Conservation (phyloP, 176 grass and related monocot species). For the Aechmea fasciata region DNA sequence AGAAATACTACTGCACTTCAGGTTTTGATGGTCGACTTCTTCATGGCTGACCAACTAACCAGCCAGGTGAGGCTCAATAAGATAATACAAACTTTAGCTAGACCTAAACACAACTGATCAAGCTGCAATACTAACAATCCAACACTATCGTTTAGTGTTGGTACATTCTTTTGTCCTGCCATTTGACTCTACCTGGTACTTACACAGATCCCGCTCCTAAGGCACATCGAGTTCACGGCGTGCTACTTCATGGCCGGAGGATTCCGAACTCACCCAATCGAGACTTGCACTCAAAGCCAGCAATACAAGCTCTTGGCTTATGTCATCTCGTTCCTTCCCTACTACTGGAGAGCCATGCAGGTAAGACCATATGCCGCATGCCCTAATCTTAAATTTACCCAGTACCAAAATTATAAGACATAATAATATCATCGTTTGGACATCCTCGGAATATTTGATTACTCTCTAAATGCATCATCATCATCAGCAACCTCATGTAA, state of each 20-base stretch:
- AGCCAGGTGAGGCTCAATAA: constrained; percentile 56
- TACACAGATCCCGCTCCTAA: constrained; percentile 64
- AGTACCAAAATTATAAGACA: not conserved
- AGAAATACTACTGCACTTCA: constrained; percentile 21
- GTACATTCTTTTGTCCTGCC: not conserved
- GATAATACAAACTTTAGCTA: not conserved
- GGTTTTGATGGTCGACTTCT: constrained; percentile 96
- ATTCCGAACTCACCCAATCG: constrained; percentile 41
- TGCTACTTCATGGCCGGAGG: constrained; percentile 88
- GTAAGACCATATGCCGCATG: constrained; percentile 20
- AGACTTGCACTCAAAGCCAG: constrained; percentile 44
- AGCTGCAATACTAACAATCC: not conserved
- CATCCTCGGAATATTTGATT: too few relatives aligned
- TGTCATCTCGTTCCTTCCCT: constrained; percentile 90
- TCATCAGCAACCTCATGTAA: too few relatives aligned
- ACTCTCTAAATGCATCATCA: too few relatives aligned
- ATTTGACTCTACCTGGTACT: not conserved
- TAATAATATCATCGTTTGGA: not conserved
- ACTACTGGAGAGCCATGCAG: constrained; percentile 99
- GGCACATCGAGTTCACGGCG: constrained; percentile 72
- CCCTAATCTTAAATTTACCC: not conserved
- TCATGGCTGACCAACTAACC: constrained; percentile 97
- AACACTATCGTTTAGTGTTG: not conserved
- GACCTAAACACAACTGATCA: not conserved
- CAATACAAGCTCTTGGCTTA: constrained; percentile 65